phyloP scores from a whole-genome alignment of 1,139 yeast species.

The Blastobotrys malaysiensis region DNA sequence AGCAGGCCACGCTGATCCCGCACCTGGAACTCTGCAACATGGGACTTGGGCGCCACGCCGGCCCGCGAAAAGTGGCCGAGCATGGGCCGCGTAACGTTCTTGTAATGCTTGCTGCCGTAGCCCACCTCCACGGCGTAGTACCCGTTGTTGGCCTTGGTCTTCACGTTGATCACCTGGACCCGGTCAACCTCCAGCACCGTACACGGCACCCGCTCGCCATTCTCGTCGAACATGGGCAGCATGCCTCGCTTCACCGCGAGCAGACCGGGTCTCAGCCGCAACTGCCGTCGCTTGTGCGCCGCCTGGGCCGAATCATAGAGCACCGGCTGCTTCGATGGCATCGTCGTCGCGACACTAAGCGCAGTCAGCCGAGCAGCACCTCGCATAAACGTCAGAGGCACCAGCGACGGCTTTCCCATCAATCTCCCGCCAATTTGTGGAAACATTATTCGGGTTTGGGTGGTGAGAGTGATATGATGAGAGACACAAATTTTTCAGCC shows the following conservation, averaged over 20 bases:
- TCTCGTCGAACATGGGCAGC: constrained; percentile 72
- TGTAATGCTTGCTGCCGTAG: constrained; percentile 61
- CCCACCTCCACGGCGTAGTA: constrained; percentile 86
- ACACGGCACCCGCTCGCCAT: constrained; percentile 61
- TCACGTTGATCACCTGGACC: constrained; percentile 75
- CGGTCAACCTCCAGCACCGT: constrained; percentile 85
- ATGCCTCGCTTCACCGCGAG: constrained; percentile 83
- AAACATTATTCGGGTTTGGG: background rate
- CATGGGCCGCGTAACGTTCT: constrained; percentile 58
- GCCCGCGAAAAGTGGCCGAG: constrained; percentile 80
- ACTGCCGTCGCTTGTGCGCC: constrained; percentile 50
- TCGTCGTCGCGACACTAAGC: constrained; percentile 29
- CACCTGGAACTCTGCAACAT: constrained; percentile 73
- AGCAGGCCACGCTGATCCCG: constrained; percentile 59
- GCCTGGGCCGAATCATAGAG: constrained; percentile 35
- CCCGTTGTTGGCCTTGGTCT: constrained; percentile 66
- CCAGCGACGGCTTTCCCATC: constrained; percentile 1
- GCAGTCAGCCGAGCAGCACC: constrained; percentile 33
- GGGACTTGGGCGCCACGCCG: constrained; percentile 75
- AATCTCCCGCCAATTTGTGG: background rate
- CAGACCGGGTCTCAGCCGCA: constrained; percentile 75
- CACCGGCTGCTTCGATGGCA: constrained; percentile 29
- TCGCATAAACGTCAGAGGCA: constrained; percentile 5
- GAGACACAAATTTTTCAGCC: background rate
- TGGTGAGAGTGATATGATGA: background rate